These are phyloP conservation scores for Solanum sparsipilum DNA, from an alignment of 257 asterid species.

Conservation along the genomic window DNA sequence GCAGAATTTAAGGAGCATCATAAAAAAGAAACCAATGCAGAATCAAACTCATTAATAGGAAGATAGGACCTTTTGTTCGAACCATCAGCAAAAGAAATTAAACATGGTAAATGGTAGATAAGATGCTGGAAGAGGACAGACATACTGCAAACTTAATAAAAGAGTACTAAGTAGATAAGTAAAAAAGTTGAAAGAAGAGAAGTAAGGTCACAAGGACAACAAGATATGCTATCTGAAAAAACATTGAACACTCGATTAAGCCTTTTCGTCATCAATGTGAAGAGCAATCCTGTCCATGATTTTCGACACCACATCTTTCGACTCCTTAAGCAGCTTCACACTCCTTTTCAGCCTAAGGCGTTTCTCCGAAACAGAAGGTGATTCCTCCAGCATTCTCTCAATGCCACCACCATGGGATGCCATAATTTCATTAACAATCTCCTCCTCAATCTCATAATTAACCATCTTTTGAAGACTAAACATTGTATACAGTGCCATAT, in stretches of 20 bases:
- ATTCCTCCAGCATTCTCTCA: constrained; percentile 9
- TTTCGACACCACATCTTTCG: constrained; percentile 5
- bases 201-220: neutral
- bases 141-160: neutral
- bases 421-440: neutral
- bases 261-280: neutral
- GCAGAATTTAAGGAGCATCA: too few relatives aligned
- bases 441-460: neutral
- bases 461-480: neutral
- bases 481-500: neutral
- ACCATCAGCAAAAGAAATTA: too few relatives aligned
- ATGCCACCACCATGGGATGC: constrained; percentile 5
- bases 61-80: too few relatives aligned
- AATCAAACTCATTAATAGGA: too few relatives aligned
- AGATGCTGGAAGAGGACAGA: neutral
- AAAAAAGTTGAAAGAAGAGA: neutral
- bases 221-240: neutral
- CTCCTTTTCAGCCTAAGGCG: neutral
- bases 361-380: constrained; percentile 7
- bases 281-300: neutral
- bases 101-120: neutral
- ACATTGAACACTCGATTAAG: neutral
- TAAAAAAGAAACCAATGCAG: too few relatives aligned
- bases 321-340: constrained; percentile 9
- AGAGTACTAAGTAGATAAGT: neutral